Conservation (phyloP, 352 stramenopile genomes). For the Nothophytophthora sp. region DNA sequence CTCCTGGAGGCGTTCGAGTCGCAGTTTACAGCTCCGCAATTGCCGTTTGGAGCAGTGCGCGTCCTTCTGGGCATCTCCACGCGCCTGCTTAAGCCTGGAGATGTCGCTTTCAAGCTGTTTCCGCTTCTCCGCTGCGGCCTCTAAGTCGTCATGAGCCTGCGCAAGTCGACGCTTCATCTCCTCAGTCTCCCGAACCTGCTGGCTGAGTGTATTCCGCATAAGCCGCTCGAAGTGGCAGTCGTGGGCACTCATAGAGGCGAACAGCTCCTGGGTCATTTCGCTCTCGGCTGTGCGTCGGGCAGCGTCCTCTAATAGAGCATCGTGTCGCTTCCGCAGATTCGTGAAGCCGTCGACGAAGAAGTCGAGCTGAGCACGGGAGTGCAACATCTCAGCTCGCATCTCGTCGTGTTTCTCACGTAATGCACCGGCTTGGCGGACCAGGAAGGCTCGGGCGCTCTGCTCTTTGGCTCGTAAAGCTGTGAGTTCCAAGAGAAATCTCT, state of each 20-base stretch:
- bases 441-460: slow-evolving; percentile 48
- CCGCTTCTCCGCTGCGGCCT: slow-evolving; percentile 32
- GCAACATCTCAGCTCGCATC: slow-evolving; percentile 63
- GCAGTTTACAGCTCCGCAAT: slow-evolving; percentile 46
- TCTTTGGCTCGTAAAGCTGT: slow-evolving; percentile 62
- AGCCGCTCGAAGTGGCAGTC: slow-evolving; percentile 61
- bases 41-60: slow-evolving; percentile 61
- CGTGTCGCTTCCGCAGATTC: slow-evolving; percentile 64
- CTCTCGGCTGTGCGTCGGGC: slow-evolving; percentile 61
- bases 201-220: slow-evolving; percentile 41
- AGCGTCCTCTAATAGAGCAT: slow-evolving; percentile 55
- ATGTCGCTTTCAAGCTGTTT: slow-evolving; percentile 39
- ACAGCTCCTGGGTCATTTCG: slow-evolving; percentile 55
- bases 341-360: slow-evolving; percentile 83
- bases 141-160: slow-evolving; percentile 25
- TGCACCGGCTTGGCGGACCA: slow-evolving; percentile 51
- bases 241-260: slow-evolving; percentile 57
- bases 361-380: slow-evolving; percentile 65
- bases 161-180: slow-evolving; percentile 28
- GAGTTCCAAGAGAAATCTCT: slow-evolving; percentile 65
- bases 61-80: slow-evolving; percentile 56
- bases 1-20: slow-evolving; percentile 30
- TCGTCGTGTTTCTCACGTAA: slow-evolving; percentile 50
- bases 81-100: slow-evolving; percentile 46
- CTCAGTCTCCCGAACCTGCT: slow-evolving; percentile 42